Evolutionary conservation across 768 basidiomycete species (phyloP), one percentile per base, ranked within the genome.

Genomic region (Serendipita vermifera): DNA sequence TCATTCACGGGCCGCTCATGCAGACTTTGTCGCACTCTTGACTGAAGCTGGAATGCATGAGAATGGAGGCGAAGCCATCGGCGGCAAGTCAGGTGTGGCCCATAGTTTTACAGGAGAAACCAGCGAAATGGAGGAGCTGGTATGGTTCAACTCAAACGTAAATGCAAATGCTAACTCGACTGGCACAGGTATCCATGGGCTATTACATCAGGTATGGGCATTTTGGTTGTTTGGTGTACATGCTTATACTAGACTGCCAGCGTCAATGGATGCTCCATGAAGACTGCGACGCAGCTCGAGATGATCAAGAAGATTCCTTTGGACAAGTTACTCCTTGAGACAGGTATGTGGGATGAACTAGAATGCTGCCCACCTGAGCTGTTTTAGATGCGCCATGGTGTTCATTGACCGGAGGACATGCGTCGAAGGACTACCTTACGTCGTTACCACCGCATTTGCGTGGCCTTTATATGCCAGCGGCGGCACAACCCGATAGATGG

Each of bases 51-150:
- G 84, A 1, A 85, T 84, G 63, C 73, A 75, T 14, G 68, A 73
- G 35, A 67, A 78, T 61, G 77, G 81, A 27, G 82, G 83, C 2
- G 67, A 64, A 58, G 67, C 65, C 27, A 69, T 77, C 57, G 85
- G 81, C 36, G 80, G 73, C 15, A 73, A 71, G 20, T 82, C 85
- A 3, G 87, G 87, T 1, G 87, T 90, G 20, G 85, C 88, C 2
- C 88, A 89, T 64, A 85, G 83, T 59, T 87, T 87, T 67, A 87
- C 87, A 0, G 88, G 88, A 3, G 75, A 75, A 0, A 63, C 63
- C 3, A 75, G 73, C 33, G 86, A 91, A 64, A 78, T 76, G 13
- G 62, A 65, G 5, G 86, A 89, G 63, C 68, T 86, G 41, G 84
- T 86, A 57, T 63, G 80, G 66, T 9, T 36, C 15, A 27, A 17